Evolutionary conservation across 495 filamentous ascomycete species (phyloP).

Genomic region (Penicillium lagena): DNA sequence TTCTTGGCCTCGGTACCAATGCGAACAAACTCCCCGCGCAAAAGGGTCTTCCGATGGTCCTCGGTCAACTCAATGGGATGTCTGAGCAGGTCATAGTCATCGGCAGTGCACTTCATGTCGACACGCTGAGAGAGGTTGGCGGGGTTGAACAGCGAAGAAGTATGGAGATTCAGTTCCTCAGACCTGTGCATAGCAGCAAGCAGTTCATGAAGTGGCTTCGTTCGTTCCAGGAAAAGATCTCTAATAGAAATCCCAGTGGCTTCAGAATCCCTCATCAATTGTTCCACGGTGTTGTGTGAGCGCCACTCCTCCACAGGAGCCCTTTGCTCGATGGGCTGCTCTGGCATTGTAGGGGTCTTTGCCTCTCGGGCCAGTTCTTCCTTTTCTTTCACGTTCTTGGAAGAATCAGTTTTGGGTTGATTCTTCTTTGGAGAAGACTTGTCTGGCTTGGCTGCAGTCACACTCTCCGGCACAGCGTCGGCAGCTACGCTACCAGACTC

Average conservation of each 20-base stretch:
- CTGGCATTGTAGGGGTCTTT: slow-evolving; percentile 23
- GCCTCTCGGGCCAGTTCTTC: slow-evolving; percentile 29
- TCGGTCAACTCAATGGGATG: slow-evolving; percentile 34
- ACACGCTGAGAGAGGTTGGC: slow-evolving; percentile 42
- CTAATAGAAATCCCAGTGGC: slow-evolving; percentile 26
- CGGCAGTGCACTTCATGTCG: slow-evolving; percentile 42
- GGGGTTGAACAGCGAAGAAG: slow-evolving; percentile 50
- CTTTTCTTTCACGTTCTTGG: slow-evolving; percentile 31
- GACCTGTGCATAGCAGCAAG: slow-evolving; percentile 45
- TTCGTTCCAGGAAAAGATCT: slow-evolving; percentile 36
- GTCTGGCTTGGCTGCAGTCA: slow-evolving; percentile 26
- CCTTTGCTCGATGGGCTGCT: slow-evolving; percentile 23
- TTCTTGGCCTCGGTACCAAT: slow-evolving; percentile 33
- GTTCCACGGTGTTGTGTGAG: slow-evolving; percentile 39
- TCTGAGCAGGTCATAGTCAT: slow-evolving; percentile 36
- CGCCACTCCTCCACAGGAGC: slow-evolving; percentile 26
- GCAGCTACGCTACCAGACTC: slow-evolving; percentile 32
- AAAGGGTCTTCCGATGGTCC: slow-evolving; percentile 32
- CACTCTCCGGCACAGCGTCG: slow-evolving; percentile 23
- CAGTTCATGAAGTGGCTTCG: slow-evolving; percentile 33
- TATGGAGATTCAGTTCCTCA: slow-evolving; percentile 39
- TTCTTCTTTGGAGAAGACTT: slow-evolving; percentile 19
- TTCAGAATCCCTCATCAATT: slow-evolving; percentile 34
- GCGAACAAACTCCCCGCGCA: slow-evolving; percentile 35
- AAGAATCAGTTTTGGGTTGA: slow-evolving; percentile 18